Evolutionary conservation across 805 yeast species (phyloP), one percentile per base, ranked within the genome.

Genomic region (Kluyveromyces wickerhamii): DNA sequence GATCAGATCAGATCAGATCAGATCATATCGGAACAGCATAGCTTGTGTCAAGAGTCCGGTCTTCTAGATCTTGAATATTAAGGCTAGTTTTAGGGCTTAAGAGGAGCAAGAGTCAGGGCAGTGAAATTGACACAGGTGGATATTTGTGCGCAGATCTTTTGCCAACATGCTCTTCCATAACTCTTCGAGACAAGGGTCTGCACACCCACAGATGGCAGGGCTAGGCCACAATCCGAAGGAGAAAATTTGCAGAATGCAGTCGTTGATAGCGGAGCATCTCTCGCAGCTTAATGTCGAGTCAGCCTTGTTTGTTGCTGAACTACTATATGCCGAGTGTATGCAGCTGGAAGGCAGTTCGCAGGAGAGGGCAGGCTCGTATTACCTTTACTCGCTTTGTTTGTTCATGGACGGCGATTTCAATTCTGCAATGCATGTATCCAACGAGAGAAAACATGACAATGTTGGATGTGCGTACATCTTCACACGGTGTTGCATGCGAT

Each of bases 271-370:
- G 3, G 25, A 21, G 5, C 26, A 30, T 21, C 21, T 57, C 6
- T 35, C 39, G 8, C 59, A 56, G 30, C 29, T 51, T 27, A 57
- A 57, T 31, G 43, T 43, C 29, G 54, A 49, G 10, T 81, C 88
- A 18, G 96, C 97, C 2, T 87, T 79, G 50, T 85, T 92, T 59
- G 78, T 89, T 4, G 75, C 87, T 12, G 97, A 92, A 54, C 66
- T 94, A 43, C 63, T 86, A 15, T 59, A 81, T 21, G 85, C 95
- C 2, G 71, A 74, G n/a, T 48, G 52, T 24, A 24, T 39, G 4
- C 39, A 38, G 16, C 31, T 44, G 25, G 49, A 43, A 8, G 41
- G 33, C 12, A 56, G 66, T 5, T 50, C 49, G 12, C 35, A 40
- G 8, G 48, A 51, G 24, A 70, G 74, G 41, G 54, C 70, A 5